A percentile compares a stretch with the other conserved stretches of the same genome.
phyloP scores from a whole-genome alignment of 1,284 basidiomycete genomes.

The Fomitiporia mediterranea region DNA sequence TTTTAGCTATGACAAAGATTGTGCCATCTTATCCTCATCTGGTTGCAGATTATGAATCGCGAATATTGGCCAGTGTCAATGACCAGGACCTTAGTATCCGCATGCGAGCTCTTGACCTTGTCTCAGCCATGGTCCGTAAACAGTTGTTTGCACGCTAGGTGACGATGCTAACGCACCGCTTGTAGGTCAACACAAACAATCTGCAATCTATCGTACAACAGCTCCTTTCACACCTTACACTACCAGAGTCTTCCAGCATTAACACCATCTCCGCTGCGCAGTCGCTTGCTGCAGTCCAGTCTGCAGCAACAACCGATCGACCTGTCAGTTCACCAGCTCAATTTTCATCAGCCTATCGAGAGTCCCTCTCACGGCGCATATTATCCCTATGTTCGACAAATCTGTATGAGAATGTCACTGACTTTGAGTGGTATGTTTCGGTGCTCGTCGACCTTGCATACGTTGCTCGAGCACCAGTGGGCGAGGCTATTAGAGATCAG shows the following conservation, averaged over 20 bases:
- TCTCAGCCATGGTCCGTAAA: constrained; percentile 80
- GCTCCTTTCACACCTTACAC: constrained; percentile 79
- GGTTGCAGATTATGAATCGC: constrained; percentile 89
- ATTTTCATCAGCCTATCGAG: constrained; percentile 73
- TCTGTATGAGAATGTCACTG: constrained; percentile 82
- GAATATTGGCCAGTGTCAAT: constrained; percentile 85
- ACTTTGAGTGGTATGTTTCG: constrained; percentile 97
- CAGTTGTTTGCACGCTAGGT: background rate
- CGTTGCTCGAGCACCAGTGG: constrained; percentile 75
- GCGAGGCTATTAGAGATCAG: constrained; percentile 71
- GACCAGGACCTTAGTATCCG: constrained; percentile 95
- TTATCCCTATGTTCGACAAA: constrained; percentile 79
- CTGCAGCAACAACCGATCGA: constrained; percentile 34
- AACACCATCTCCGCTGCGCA: constrained; percentile 49
- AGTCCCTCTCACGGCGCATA: constrained; percentile 76
- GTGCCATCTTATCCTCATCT: constrained; percentile 90
- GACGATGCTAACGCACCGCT: constrained; percentile 17
- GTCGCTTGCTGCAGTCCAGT: constrained; percentile 50
- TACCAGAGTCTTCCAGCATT: constrained; percentile 46
- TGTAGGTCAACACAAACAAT: constrained; percentile 74
- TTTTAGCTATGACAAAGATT: constrained; percentile 94
- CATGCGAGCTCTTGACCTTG: constrained; percentile 90
- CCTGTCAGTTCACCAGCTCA: constrained; percentile 43
- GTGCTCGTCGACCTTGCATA: constrained; percentile 88
- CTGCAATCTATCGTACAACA: constrained; percentile 87